phyloP scores from a whole-genome alignment of 2,329 filamentous ascomycete genomes.

The Aspergillus transmontanensis region DNA sequence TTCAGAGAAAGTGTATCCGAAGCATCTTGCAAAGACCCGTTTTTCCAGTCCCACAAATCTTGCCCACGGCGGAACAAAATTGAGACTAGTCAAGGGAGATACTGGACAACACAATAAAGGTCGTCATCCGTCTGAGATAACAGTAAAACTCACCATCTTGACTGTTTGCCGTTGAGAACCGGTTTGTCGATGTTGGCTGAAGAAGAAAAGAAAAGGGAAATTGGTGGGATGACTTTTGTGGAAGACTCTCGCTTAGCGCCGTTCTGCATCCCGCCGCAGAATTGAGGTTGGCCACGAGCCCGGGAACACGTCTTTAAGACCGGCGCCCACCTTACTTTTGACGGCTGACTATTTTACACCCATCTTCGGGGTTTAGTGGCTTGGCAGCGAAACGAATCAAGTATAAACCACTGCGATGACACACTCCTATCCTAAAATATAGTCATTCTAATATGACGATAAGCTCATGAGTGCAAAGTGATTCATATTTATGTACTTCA shows the following conservation, averaged over 20 bases:
- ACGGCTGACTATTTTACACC: too few relatives aligned
- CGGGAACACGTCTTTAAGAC: neutral
- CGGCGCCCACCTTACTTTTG: too few relatives aligned
- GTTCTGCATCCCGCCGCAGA: conserved; percentile 35
- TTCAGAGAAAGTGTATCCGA: conserved; percentile 84
- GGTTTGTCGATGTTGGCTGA: conserved; percentile 40
- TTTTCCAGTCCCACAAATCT: conserved; percentile 17
- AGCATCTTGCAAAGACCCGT: conserved; percentile 97
- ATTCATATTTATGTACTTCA: too few relatives aligned
- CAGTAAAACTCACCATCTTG: conserved; percentile 49
- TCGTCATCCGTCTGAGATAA: conserved; percentile 29
- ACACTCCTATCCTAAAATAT: too few relatives aligned
- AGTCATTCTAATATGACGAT: too few relatives aligned
- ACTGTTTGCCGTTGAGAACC: conserved; percentile 39
- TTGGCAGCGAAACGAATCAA: too few relatives aligned
- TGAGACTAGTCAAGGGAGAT: neutral
- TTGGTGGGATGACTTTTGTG: conserved; percentile 44
- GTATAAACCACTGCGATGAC: too few relatives aligned
- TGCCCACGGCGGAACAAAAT: conserved; percentile 13
- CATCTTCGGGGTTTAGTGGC: too few relatives aligned
- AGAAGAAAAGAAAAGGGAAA: conserved; percentile 31
- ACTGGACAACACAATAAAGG: conserved; percentile 17
- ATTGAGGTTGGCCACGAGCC: conserved; percentile 46
- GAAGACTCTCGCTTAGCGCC: conserved; percentile 45
- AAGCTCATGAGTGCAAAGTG: too few relatives aligned